phyloP scores from a whole-genome alignment of 2,329 filamentous ascomycete species.

The Metarhizium guizhouense region DNA sequence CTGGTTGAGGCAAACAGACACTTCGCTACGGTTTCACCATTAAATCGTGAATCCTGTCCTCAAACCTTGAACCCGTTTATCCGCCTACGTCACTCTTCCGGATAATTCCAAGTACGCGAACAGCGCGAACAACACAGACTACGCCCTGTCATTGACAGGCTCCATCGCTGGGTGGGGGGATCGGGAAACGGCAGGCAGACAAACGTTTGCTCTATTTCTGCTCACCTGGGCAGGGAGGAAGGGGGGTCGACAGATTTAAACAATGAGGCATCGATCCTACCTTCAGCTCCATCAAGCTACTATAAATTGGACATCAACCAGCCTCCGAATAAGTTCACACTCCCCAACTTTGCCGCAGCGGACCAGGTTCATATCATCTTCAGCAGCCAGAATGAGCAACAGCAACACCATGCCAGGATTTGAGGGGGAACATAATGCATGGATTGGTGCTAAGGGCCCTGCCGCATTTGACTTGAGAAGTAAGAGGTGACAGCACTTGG shows the following conservation, averaged over 20 bases:
- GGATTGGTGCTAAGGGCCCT: conserved; percentile 12
- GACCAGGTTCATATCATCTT: background rate
- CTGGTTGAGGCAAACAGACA: no score
- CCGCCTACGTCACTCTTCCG: no score
- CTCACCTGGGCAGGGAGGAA: background rate
- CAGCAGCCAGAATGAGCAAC: background rate
- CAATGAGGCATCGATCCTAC: background rate
- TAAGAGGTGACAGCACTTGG: conserved; percentile 1
- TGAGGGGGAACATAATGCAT: conserved; percentile 7
- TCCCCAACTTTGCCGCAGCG: background rate
- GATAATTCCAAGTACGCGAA: no score
- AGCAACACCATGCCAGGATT: background rate
- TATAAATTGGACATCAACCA: background rate
- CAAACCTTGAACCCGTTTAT: no score
- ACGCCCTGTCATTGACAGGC: no score
- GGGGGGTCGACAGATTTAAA: background rate
- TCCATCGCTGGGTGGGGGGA: no score
- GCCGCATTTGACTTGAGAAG: conserved; percentile 12
- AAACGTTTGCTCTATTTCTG: background rate
- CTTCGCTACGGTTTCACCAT: no score
- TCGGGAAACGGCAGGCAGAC: background rate
- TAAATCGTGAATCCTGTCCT: no score
- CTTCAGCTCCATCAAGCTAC: background rate
- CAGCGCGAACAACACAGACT: no score
- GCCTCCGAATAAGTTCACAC: background rate